Evolutionary conservation across 2,329 filamentous ascomycete genomes (phyloP).

Genomic region (Scedosporium dehoogii): DNA sequence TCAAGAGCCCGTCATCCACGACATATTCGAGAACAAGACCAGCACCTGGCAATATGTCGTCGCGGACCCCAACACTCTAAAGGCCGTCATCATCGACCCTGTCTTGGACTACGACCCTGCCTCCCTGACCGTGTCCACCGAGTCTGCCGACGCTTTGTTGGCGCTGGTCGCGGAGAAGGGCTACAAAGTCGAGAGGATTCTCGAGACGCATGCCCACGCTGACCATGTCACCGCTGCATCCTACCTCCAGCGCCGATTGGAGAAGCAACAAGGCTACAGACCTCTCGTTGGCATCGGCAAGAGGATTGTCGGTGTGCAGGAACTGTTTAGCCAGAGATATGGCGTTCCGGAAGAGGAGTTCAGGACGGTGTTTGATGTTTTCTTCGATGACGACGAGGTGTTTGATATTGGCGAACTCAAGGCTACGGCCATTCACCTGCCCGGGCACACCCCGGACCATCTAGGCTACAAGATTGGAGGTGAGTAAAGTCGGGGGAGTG

Average conservation of each 20-base stretch:
- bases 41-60: constrained; percentile 53
- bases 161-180: constrained; percentile 27
- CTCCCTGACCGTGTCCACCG: constrained; percentile 31
- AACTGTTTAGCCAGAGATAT: constrained; percentile 38
- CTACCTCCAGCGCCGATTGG: constrained; percentile 42
- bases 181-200: constrained; percentile 40
- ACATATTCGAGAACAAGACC: constrained; percentile 29
- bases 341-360: constrained; percentile 32
- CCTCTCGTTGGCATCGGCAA: constrained; percentile 45
- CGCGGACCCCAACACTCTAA: constrained; percentile 36
- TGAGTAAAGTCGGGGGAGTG: constrained; percentile 24
- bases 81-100: constrained; percentile 49
- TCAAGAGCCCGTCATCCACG: constrained; percentile 24
- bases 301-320: constrained; percentile 41
- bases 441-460: constrained; percentile 52
- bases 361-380: constrained; percentile 36
- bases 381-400: constrained; percentile 42
- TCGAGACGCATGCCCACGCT: constrained; percentile 54
- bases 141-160: constrained; percentile 42
- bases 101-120: constrained; percentile 46
- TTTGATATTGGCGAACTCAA: constrained; percentile 39
- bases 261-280: constrained; percentile 19
- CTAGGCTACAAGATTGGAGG: constrained; percentile 46
- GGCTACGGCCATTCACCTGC: constrained; percentile 41
- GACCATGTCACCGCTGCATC: constrained; percentile 50